phyloP scores from a whole-genome alignment of 257 asterid genomes.

The Gynochthodes officinalis region DNA sequence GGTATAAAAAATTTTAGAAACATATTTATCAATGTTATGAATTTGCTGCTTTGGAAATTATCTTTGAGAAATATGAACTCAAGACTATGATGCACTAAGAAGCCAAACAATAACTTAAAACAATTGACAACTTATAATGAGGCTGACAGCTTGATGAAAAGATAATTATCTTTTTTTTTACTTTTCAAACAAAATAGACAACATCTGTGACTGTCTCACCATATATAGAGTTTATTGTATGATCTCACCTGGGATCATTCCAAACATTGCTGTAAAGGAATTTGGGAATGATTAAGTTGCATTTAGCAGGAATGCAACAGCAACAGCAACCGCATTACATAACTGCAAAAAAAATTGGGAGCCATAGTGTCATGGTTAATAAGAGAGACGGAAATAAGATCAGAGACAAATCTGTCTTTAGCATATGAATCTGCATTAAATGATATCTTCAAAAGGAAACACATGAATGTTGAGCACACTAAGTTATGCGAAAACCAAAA shows the following conservation, averaged over 20 bases:
- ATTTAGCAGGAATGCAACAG: slow-evolving; percentile 80
- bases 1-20: neutral
- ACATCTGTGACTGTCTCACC: neutral
- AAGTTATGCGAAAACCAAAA: neutral
- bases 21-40: neutral
- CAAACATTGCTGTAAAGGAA: slow-evolving; percentile 97
- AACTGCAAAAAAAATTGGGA: slow-evolving; percentile 46
- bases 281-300: slow-evolving; percentile 88
- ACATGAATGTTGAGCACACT: neutral
- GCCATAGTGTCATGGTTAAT: neutral
- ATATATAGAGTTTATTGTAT: neutral
- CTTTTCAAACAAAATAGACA: neutral
- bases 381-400: neutral
- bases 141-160: too few relatives aligned
- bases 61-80: neutral
- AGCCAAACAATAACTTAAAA: too few relatives aligned
- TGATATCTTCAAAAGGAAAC: neutral
- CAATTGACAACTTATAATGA: too few relatives aligned
- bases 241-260: slow-evolving; percentile 82
- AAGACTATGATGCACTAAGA: too few relatives aligned
- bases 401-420: neutral
- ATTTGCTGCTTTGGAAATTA: neutral
- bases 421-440: neutral
- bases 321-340: slow-evolving; percentile 91
- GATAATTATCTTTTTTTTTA: too few relatives aligned